These are phyloP conservation scores for Trichoderma atrobrunneum DNA, from an alignment of 2,329 filamentous ascomycete genomes.

Conservation along the genomic window DNA sequence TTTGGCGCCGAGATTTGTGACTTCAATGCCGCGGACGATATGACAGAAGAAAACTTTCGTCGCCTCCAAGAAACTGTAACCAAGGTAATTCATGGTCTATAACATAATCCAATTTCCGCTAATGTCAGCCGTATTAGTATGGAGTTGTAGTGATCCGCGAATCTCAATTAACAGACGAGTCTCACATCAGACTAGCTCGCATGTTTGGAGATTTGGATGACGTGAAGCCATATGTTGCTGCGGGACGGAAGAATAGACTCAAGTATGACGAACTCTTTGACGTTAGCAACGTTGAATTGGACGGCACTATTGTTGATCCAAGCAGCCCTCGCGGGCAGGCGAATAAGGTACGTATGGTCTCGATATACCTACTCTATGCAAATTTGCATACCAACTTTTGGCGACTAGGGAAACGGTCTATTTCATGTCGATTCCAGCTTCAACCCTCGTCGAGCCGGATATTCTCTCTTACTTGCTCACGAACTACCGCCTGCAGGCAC, in stretches of 20 bases:
- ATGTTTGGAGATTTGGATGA: conserved; percentile 53
- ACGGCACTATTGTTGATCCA: conserved; percentile 36
- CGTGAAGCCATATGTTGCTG: conserved; percentile 30
- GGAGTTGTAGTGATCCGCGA: conserved; percentile 42
- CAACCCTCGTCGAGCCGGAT: conserved; percentile 52
- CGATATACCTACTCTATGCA: neutral
- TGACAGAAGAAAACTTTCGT: neutral
- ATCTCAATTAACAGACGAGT: conserved; percentile 48
- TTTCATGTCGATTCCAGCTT: conserved; percentile 57
- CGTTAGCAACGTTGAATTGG: conserved; percentile 52
- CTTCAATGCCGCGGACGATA: neutral
- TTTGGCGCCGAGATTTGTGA: neutral
- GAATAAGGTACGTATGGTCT: neutral
- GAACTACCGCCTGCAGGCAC: conserved; percentile 45
- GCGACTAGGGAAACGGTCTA: conserved; percentile 43
- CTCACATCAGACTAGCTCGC: conserved; percentile 49
- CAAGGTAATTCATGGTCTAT: neutral
- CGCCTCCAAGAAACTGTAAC: neutral
- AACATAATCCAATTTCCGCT: neutral
- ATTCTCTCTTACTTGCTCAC: conserved; percentile 50
- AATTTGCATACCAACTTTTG: neutral
- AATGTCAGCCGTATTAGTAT: neutral
- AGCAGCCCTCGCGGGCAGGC: neutral
- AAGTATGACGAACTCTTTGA: conserved; percentile 56
- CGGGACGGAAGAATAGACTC: conserved; percentile 47